Evolutionary conservation across 495 filamentous ascomycete genomes (phyloP), one percentile per base, ranked within the genome.

Genomic region (Penicillium silybi): DNA sequence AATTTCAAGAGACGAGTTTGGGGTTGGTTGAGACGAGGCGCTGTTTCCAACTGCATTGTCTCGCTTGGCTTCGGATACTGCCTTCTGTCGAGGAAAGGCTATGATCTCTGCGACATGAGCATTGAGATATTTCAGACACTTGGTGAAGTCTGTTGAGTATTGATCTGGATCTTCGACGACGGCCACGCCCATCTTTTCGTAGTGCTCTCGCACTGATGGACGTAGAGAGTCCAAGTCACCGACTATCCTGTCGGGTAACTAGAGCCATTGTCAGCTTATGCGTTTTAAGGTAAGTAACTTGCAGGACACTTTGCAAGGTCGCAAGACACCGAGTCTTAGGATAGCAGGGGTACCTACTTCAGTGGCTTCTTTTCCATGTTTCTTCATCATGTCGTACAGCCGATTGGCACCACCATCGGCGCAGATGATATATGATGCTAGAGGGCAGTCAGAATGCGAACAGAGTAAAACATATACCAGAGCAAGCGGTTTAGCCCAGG

Each of bases 381-480:
- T 44, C 57, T 69, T 65, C 56, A 69, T 62, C 59, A 69, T 61
- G 26, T 91, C 83, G 54, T 85, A 82, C 27, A 96, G 76, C 11
- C 78, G 76, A 68, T 98, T 97, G 40, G 91, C 90, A 20, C 89
- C 93, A 32, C 93, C 93, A 74, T 98, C 93, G 22, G 90, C 93
- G 56, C 88, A 93, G 44, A 96, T 69, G 6, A 74, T 79, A 34
- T 77, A 72, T 17, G 65, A 66, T 42, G 85, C 84, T 88, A 32
- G 29, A 32, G 3, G 13, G 29, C 10, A 32, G 29, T 32, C 29
- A 32, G 29, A 32, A 32, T 32, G 29, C 29, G 29, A 32, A 32
- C 29, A 15, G 2, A 23, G 22, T 23, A 23, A 23, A 3, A 23
- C 22, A 23, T 6, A 6, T 23, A 23, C 1, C 11, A 32, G 29